Evolutionary conservation across 495 filamentous ascomycete genomes (phyloP), one percentile per base, ranked within the genome.

Genomic region (Usnea hakonensis): DNA sequence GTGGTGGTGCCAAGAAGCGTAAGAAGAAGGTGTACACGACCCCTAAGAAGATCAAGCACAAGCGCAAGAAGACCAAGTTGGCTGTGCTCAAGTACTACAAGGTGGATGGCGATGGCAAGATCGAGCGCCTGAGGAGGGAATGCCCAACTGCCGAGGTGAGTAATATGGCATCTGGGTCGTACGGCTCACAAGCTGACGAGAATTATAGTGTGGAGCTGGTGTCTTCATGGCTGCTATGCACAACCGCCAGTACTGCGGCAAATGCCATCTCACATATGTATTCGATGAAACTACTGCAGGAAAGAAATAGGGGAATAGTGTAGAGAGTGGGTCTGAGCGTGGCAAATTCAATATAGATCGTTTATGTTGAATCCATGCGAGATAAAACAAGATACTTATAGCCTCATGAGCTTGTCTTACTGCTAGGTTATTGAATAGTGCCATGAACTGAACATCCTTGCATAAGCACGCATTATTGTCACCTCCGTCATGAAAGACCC

Each of bases 21-120:
- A 98, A 98, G 90, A 98, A 98, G 93, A 98, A 98, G 91, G 94
- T 98, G 63, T 98, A 98, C 86, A 97, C 90, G 73, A 98, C 95
- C 70, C 94, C 94, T 75, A 98, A 98, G 92, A 98, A 98, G 89
- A 98, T 98, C 88, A 98, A 98, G 92, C 94, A 98, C 83, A 98
- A 97, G 90, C 87, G 91, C 82, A 97, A 97, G 89, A 90, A 90
- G 91, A 96, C 89, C 84, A 98, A 98, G 87, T 84, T 98, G 72
- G 95, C 94, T 69, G 91, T 98, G 71, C 91, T 98, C 73, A 98
- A 98, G 87, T 98, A 97, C 90, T 98, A 97, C 89, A 98, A 98
- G 87, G 94, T 98, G 69, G 95, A 97, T 76, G 88, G 87, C 71
- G 94, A 98, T 76, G 94, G 94, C 77, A 98, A 97, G 89, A 97